Conservation (phyloP, 2,329 filamentous ascomycete species). For the Hymenoscyphus repandus region DNA sequence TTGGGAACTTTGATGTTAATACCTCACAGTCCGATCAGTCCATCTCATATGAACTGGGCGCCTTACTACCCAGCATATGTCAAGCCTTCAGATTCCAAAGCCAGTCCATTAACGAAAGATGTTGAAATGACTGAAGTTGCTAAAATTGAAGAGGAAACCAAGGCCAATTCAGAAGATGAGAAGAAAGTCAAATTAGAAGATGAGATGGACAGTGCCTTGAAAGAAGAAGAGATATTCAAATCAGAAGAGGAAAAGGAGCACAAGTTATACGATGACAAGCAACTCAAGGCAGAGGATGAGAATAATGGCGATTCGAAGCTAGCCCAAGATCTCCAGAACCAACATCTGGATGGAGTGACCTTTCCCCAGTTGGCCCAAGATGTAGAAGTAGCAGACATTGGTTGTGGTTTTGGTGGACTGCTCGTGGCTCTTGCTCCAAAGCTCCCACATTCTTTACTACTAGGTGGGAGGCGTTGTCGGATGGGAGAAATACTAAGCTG, state of each 20-base stretch:
- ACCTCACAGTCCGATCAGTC: constrained; percentile 62
- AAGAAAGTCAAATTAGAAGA: not conserved
- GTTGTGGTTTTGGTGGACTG: constrained; percentile 91
- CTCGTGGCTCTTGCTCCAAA: constrained; percentile 78
- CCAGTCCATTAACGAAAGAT: not conserved
- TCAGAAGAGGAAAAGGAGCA: not conserved
- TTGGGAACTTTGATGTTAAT: constrained; percentile 18
- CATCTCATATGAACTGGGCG: constrained; percentile 88
- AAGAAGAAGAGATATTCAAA: not conserved
- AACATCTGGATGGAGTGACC: no score
- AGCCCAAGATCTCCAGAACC: no score
- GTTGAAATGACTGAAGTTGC: not conserved
- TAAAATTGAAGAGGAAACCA: constrained; percentile 7
- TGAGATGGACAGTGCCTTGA: not conserved
- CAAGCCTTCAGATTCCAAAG: constrained; percentile 32
- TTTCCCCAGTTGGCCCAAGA: constrained; percentile 38
- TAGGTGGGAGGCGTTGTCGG: constrained; percentile 53
- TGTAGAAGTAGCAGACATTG: constrained; percentile 92
- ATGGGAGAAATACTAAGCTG: not conserved
- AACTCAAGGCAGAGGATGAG: constrained; percentile 38
- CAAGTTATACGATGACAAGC: not conserved
- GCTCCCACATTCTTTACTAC: constrained; percentile 74
- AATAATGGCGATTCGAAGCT: constrained; percentile 25
- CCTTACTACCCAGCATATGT: constrained; percentile 73
- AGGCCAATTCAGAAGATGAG: not conserved